A percentile compares a stretch with the other conserved stretches of the same genome.
Conservation (phyloP, 768 basidiomycete species). For the Trametes sanguinea region DNA sequence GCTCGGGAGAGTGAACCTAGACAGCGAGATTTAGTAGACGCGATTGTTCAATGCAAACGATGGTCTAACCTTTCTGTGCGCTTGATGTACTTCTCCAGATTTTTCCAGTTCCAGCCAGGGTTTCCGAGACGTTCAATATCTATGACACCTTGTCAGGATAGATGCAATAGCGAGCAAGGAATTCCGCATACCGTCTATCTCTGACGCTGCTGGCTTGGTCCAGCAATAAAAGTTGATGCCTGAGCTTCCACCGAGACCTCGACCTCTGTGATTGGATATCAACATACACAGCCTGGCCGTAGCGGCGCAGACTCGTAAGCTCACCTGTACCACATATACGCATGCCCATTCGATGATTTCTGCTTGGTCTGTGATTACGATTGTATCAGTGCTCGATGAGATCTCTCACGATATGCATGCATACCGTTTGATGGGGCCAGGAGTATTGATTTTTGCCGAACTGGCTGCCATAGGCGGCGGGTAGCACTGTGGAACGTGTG, state of each 20-base stretch:
- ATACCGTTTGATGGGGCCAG: background rate
- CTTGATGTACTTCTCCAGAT: slow-evolving; percentile 35
- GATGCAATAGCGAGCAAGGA: no score
- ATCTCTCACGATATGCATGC: background rate
- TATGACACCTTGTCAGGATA: background rate
- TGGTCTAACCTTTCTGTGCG: slow-evolving; percentile 32
- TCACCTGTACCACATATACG: background rate
- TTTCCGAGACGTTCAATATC: slow-evolving; percentile 52
- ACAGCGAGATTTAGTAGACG: background rate
- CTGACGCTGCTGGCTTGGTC: slow-evolving; percentile 32
- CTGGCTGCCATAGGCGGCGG: background rate
- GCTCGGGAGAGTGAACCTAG: background rate
- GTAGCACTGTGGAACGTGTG: background rate
- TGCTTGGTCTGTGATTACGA: background rate
- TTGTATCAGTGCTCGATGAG: background rate
- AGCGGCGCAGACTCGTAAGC: background rate
- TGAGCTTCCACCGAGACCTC: slow-evolving; percentile 43
- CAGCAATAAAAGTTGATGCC: slow-evolving; percentile 44
- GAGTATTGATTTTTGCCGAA: background rate
- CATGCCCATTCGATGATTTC: background rate
- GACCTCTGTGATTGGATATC: slow-evolving; percentile 1
- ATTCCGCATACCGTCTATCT: slow-evolving; percentile 32
- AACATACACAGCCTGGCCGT: background rate
- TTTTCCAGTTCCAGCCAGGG: slow-evolving; percentile 54
- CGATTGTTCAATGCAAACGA: background rate